Evolutionary conservation across 441 rosid genomes (phyloP).

Genomic region (Dalechampia spathulata): DNA sequence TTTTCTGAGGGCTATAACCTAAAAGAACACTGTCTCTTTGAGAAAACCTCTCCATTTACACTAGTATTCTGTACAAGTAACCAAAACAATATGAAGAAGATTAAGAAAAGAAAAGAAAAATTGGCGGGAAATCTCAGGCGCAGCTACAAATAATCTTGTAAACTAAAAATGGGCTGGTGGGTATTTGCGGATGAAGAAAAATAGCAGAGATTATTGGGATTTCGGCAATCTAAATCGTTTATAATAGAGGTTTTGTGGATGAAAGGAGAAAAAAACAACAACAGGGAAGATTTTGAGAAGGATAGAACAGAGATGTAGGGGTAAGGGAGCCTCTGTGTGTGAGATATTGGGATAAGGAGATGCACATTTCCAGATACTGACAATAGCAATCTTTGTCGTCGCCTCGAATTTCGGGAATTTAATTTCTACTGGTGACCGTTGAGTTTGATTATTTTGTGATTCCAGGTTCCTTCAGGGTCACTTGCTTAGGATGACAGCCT

Average conservation of each 20-base stretch:
- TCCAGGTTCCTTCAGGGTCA: slow-evolving; percentile 11
- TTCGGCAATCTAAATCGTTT: background rate
- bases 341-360: slow-evolving; percentile 20
- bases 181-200: slow-evolving; percentile 11
- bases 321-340: background rate
- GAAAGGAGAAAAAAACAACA: slow-evolving; percentile 9
- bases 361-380: slow-evolving; percentile 17
- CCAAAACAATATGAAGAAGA: background rate
- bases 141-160: background rate
- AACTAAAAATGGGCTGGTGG: slow-evolving; percentile 8
- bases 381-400: slow-evolving; percentile 15
- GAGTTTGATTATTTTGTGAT: slow-evolving; percentile 22
- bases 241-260: background rate
- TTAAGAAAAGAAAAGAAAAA: background rate
- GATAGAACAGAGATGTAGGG: slow-evolving; percentile 9
- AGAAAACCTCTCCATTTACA: slow-evolving; percentile 32
- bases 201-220: slow-evolving; percentile 7
- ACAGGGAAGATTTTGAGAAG: slow-evolving; percentile 15
- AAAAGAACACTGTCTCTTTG: slow-evolving; percentile 30
- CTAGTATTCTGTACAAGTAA: background rate
- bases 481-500: slow-evolving; percentile 14
- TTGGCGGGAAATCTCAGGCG: slow-evolving; percentile 33
- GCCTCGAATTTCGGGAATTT: background rate
- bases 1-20: slow-evolving; percentile 25
- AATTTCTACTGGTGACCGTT: slow-evolving; percentile 27